Percentiles rank a stretch among this genome's conserved stretches.
These are phyloP conservation scores for Rhypophila decipiens DNA, from an alignment of 495 filamentous ascomycete genomes.

Conservation along the genomic window DNA sequence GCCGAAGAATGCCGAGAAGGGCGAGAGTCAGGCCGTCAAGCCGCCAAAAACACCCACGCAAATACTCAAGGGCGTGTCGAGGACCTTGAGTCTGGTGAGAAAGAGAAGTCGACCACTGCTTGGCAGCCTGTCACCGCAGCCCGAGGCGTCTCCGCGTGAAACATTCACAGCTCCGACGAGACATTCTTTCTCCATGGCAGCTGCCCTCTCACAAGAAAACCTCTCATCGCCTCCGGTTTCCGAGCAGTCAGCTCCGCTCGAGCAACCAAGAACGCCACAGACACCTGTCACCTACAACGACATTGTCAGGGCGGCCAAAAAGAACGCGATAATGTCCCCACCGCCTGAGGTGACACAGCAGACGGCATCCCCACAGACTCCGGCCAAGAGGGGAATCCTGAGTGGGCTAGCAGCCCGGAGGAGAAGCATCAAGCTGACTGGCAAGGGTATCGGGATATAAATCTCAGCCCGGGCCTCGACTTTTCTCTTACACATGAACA, in stretches of 20 bases:
- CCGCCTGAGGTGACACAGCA: conserved; percentile 14
- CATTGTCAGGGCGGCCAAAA: conserved; percentile 28
- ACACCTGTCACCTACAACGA: conserved; percentile 35
- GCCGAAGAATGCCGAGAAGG: conserved; percentile 17
- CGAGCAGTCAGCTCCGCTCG: neutral
- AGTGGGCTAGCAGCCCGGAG: conserved; percentile 35
- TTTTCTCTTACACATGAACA: neutral
- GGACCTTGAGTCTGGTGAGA: conserved; percentile 38
- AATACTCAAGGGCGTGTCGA: conserved; percentile 36
- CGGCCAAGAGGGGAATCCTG: conserved; percentile 31
- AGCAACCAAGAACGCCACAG: conserved; percentile 19
- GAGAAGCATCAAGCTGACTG: conserved; percentile 31
- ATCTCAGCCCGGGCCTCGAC: neutral
- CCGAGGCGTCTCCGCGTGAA: neutral
- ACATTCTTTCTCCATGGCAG: neutral
- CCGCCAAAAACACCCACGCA: conserved; percentile 27
- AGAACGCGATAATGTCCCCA: conserved; percentile 25
- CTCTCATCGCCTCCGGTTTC: conserved; percentile 4
- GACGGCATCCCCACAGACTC: conserved; percentile 16
- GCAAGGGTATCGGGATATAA: conserved; percentile 3
- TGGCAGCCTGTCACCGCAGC: conserved; percentile 9
- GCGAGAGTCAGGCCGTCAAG: conserved; percentile 12
- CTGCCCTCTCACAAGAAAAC: neutral
- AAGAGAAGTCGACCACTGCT: conserved; percentile 42
- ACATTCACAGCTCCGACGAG: neutral